Conservation (phyloP, 2,329 filamentous ascomycete genomes). For the Pseudopithomyces maydicus region DNA sequence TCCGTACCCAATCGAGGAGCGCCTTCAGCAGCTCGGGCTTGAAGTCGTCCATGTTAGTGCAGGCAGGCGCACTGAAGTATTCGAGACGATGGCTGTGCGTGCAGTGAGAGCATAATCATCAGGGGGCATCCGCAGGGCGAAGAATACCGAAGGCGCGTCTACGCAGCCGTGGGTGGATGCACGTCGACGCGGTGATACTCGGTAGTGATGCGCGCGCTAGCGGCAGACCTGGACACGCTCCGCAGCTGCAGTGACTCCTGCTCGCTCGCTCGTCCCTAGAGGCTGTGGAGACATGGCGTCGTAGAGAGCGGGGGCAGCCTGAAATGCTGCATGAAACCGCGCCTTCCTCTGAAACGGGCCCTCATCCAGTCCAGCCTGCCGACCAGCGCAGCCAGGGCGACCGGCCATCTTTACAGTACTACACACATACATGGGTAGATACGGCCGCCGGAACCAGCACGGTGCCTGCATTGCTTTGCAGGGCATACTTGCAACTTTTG, state of each 20-base stretch:
- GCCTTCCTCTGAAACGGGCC: conserved; percentile 28
- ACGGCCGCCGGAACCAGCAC: no score
- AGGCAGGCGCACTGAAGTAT: conserved; percentile 19
- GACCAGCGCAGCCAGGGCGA: conserved; percentile 9
- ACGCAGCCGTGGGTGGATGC: conserved; percentile 10
- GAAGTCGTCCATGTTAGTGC: conserved; percentile 45
- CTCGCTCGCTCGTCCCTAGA: not conserved
- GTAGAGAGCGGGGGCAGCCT: not conserved
- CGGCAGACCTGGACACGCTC: conserved; percentile 7
- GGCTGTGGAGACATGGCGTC: not conserved
- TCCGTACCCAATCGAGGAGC: conserved; percentile 45
- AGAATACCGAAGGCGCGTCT: conserved; percentile 1
- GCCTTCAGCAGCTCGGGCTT: conserved; percentile 46
- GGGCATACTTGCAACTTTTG: no score
- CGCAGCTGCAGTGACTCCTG: conserved; percentile 2
- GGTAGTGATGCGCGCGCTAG: conserved; percentile 24
- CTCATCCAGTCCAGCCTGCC: conserved; percentile 22
- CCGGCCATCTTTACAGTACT: not conserved
- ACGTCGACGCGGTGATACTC: conserved; percentile 30
- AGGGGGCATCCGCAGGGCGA: conserved; percentile 19
- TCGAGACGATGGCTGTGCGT: conserved; percentile 15
- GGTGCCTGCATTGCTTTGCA: no score
- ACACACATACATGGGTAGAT: no score
- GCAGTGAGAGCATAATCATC: conserved; percentile 34
- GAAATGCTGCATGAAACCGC: conserved; percentile 22